Conservation (phyloP, 345 rosid species). For the Gossypium mustelinum region DNA sequence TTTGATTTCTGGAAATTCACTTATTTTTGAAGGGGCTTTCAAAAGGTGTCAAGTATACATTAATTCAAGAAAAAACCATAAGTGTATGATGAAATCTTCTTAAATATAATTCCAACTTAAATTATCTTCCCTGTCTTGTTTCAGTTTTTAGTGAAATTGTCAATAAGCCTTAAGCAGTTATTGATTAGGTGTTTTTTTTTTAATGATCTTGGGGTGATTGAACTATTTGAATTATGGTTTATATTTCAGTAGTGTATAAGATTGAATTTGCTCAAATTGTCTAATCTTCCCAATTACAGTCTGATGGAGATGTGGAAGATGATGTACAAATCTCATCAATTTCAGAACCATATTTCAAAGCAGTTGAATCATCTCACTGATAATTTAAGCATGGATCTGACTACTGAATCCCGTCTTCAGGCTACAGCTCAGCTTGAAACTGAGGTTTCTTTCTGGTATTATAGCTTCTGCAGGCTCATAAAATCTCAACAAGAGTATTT, state of each 20-base stretch:
- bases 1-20: background rate
- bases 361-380: slow-evolving; percentile 57
- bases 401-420: slow-evolving; percentile 62
- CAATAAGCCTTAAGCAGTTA: background rate
- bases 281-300: slow-evolving; percentile 30
- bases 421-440: slow-evolving; percentile 75
- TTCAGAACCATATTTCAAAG: slow-evolving; percentile 66
- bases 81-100: background rate
- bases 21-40: background rate
- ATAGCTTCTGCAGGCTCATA: slow-evolving; percentile 67
- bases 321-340: slow-evolving; percentile 76
- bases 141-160: background rate
- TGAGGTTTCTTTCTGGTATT: slow-evolving; percentile 70
- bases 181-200: background rate
- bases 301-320: slow-evolving; percentile 66
- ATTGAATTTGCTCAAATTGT: background rate
- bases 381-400: slow-evolving; percentile 39
- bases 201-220: background rate
- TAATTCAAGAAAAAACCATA: background rate
- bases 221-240: background rate
- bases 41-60: background rate
- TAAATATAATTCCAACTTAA: background rate
- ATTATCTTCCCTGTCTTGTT: background rate
- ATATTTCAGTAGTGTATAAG: background rate
- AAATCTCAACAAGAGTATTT: slow-evolving; percentile 52